Conservation (phyloP, 2,329 filamentous ascomycete genomes). For the Fusarium goolgardi region DNA sequence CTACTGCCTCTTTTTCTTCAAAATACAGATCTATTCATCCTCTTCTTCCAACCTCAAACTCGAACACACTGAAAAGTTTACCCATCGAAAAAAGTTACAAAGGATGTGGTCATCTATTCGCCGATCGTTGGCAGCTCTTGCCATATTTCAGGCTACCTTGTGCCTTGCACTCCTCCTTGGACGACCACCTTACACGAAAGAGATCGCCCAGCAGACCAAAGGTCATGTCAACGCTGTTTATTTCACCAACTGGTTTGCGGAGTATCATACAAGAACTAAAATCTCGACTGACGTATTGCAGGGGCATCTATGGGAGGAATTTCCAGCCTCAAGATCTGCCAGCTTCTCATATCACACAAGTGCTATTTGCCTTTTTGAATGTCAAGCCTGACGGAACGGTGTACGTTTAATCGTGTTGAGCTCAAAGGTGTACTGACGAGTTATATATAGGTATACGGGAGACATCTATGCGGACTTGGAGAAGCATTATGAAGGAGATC, state of each 20-base stretch:
- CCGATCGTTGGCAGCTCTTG: conserved; percentile 45
- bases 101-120: conserved; percentile 45
- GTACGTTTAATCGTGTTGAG: conserved; percentile 53
- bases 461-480: conserved; percentile 77
- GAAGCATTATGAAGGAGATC: conserved; percentile 74
- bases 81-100: neutral
- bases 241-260: conserved; percentile 30
- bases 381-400: conserved; percentile 77
- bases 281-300: conserved; percentile 47
- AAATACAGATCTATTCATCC: neutral
- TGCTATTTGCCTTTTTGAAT: conserved; percentile 87
- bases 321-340: conserved; percentile 47
- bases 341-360: conserved; percentile 72
- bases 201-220: conserved; percentile 36
- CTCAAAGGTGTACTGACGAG: conserved; percentile 1
- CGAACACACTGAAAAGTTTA: neutral
- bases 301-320: conserved; percentile 30
- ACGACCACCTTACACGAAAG: neutral
- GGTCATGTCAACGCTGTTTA: conserved; percentile 39
- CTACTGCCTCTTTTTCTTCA: neutral
- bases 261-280: conserved; percentile 54
- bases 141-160: conserved; percentile 43
- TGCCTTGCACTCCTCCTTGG: conserved; percentile 40
- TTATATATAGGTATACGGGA: conserved; percentile 63
- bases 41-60: neutral